These are phyloP conservation scores for Phialocephala subalpina DNA, from an alignment of 2,329 filamentous ascomycete species.

Conservation along the genomic window DNA sequence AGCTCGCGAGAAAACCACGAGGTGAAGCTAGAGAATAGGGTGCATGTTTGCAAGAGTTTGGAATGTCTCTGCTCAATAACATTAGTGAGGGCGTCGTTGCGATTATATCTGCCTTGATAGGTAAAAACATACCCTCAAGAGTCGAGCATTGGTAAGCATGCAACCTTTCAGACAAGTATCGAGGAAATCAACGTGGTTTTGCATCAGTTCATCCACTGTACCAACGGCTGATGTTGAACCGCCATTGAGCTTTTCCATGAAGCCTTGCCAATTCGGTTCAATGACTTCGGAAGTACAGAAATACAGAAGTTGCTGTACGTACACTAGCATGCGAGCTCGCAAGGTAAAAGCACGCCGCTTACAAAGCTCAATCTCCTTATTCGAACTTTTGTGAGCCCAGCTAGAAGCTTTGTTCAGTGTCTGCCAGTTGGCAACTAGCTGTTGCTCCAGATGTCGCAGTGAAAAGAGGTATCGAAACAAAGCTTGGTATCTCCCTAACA, in stretches of 20 bases:
- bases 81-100: not conserved
- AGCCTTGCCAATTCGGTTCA: conserved; percentile 93
- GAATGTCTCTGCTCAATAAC: conserved; percentile 79
- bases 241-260: conserved; percentile 82
- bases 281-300: conserved; percentile 98
- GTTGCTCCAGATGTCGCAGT: conserved; percentile 85
- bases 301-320: conserved; percentile 95
- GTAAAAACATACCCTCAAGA: conserved; percentile 74
- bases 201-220: conserved; percentile 97
- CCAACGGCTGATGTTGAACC: conserved; percentile 52
- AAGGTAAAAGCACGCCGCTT: conserved; percentile 93
- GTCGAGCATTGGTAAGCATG: conserved; percentile 97
- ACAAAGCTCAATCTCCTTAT: conserved; percentile 83
- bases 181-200: conserved; percentile 97
- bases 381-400: conserved; percentile 84
- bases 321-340: conserved; percentile 92
- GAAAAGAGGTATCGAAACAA: conserved; percentile 94
- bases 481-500: conserved; percentile 80
- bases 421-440: conserved; percentile 88
- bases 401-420: conserved; percentile 82
- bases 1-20: conserved; percentile 86
- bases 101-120: not conserved
- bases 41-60: conserved; percentile 95
- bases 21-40: conserved; percentile 91
- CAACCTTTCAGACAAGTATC: conserved; percentile 98